phyloP scores from a whole-genome alignment of 768 basidiomycete species.

The Xerocomellus amylosporus region DNA sequence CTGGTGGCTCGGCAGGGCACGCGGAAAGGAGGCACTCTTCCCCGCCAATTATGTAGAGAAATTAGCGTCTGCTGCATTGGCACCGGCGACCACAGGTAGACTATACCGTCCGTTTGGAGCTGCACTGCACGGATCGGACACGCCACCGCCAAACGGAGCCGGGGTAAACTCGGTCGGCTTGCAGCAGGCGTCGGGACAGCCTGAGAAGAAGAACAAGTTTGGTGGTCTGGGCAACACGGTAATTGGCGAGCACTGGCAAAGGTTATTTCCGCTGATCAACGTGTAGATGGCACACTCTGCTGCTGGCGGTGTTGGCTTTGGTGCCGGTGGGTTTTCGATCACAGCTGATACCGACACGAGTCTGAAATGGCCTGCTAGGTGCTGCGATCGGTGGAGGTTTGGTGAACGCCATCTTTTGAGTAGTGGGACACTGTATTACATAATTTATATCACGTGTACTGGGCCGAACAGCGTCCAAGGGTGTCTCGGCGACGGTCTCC shows the following conservation, averaged over 20 bases:
- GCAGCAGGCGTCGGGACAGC: conserved; percentile 26
- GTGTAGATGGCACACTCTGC: conserved; percentile 55
- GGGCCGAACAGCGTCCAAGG: not conserved
- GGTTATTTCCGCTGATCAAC: conserved; percentile 21
- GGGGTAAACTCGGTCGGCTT: conserved; percentile 32
- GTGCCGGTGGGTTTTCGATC: conserved; percentile 51
- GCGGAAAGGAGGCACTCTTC: conserved; percentile 71
- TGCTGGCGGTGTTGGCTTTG: conserved; percentile 73
- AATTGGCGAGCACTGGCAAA: conserved; percentile 9
- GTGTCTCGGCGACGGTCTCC: not conserved
- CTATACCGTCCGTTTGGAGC: conserved; percentile 40
- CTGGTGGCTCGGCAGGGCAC: conserved; percentile 78
- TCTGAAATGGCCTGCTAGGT: conserved; percentile 29
- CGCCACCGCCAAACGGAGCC: conserved; percentile 27
- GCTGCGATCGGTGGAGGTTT: conserved; percentile 52
- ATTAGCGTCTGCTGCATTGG: conserved; percentile 24
- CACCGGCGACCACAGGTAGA: not conserved
- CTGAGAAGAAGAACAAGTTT: conserved; percentile 56
- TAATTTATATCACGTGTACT: conserved; percentile 28
- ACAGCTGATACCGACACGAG: not conserved
- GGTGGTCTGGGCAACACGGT: conserved; percentile 61
- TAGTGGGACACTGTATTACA: conserved; percentile 4
- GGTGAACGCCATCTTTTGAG: conserved; percentile 47
- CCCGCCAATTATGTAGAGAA: conserved; percentile 75
- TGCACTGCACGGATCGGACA: conserved; percentile 34